Conservation (phyloP, 139 green algal genomes). For the Closterium sp. region DNA sequence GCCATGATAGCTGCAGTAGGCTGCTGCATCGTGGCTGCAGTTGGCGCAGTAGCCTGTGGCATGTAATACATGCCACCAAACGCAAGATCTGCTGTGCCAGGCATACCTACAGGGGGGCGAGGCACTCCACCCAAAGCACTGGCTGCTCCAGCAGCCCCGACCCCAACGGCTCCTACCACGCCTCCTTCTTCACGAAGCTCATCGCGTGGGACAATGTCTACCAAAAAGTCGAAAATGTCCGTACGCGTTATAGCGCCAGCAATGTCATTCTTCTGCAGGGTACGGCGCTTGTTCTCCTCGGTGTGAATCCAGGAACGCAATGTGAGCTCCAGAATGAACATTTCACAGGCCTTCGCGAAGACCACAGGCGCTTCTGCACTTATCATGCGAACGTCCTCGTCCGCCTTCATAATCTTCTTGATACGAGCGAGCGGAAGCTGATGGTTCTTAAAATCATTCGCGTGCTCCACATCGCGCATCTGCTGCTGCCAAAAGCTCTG, state of each 20-base stretch:
- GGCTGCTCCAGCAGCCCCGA: background rate
- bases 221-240: conserved; percentile 96
- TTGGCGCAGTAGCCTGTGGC: background rate
- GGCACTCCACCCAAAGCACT: background rate
- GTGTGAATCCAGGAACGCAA: conserved; percentile 86
- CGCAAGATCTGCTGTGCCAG: background rate
- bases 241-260: conserved; percentile 88
- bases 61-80: conserved; percentile 8
- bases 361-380: conserved; percentile 92
- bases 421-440: conserved; percentile 96
- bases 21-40: background rate
- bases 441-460: conserved; percentile 91
- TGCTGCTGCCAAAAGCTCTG: conserved; percentile 81
- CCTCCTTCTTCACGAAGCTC: conserved; percentile 40
- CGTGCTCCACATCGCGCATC: conserved; percentile 72
- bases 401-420: conserved; percentile 99
- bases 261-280: conserved; percentile 93
- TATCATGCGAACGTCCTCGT: conserved; percentile 63
- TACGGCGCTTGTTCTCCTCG: conserved; percentile 94
- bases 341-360: conserved; percentile 97
- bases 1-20: background rate
- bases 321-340: conserved; percentile 95
- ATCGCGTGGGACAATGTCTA: conserved; percentile 85
- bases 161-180: background rate
- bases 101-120: background rate